Evolutionary conservation across 1,284 basidiomycete species (phyloP).

Genomic region (Sporisorium exsertum): DNA sequence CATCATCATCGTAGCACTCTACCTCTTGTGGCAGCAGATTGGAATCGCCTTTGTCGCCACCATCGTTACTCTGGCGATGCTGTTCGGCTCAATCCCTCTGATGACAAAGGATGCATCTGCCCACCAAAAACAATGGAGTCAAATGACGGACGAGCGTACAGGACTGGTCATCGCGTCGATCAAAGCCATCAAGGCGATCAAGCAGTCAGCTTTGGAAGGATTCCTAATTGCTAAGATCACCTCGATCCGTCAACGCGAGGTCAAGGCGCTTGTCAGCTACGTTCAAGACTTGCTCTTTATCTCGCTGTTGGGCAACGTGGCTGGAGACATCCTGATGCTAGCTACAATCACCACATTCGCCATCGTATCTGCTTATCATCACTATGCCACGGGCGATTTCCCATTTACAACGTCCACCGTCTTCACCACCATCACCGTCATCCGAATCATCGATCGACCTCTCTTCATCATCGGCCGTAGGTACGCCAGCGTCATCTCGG

Average conservation of each 20-base stretch:
- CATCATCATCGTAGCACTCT: constrained; percentile 42
- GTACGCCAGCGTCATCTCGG: constrained; percentile 42
- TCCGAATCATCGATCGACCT: constrained; percentile 48
- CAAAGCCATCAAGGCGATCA: constrained; percentile 52
- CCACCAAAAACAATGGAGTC: constrained; percentile 44
- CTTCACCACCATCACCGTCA: constrained; percentile 53
- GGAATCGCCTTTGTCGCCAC: constrained; percentile 46
- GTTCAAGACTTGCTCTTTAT: constrained; percentile 10
- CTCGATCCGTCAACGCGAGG: constrained; percentile 23
- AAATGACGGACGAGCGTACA: constrained; percentile 45
- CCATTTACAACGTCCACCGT: constrained; percentile 41
- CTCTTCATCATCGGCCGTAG: constrained; percentile 47
- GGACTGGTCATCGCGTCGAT: constrained; percentile 37
- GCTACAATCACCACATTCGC: constrained; percentile 36
- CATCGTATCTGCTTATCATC: constrained; percentile 13
- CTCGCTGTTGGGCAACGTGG: constrained; percentile 8
- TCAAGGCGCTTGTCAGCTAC: constrained; percentile 10
- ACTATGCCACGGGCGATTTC: constrained; percentile 8
- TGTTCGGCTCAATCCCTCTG: constrained; percentile 40
- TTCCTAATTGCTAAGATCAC: constrained; percentile 31
- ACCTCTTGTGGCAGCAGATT: constrained; percentile 49
- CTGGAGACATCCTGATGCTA: constrained; percentile 28
- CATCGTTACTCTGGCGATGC: constrained; percentile 28
- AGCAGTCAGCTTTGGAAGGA: constrained; percentile 50
- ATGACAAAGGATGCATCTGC: constrained; percentile 17